These are phyloP conservation scores for Camellia sinensis DNA, from an alignment of 148 eudicot species.

Conservation along the genomic window DNA sequence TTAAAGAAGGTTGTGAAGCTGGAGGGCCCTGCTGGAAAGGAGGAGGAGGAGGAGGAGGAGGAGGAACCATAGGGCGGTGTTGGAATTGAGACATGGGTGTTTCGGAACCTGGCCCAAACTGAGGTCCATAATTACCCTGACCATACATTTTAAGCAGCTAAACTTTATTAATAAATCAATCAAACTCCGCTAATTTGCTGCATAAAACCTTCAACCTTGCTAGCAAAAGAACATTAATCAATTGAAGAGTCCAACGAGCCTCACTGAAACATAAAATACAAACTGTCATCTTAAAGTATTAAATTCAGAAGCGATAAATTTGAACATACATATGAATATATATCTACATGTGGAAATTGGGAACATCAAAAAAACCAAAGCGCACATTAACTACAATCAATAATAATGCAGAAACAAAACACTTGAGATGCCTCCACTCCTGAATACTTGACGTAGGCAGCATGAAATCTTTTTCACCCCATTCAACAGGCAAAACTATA, in stretches of 20 bases:
- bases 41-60: constrained; percentile 34
- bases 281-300: not conserved
- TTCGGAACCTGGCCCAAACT: constrained; percentile 54
- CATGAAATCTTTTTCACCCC: not conserved
- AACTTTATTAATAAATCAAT: not conserved
- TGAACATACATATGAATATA: not conserved
- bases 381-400: not conserved
- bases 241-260: not conserved
- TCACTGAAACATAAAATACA: constrained; percentile 20
- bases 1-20: constrained; percentile 26
- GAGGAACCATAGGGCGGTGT: constrained; percentile 39
- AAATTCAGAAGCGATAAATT: not conserved
- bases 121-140: constrained; percentile 57
- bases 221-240: too few relatives aligned
- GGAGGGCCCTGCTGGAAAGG: constrained; percentile 43
- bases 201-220: not conserved
- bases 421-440: not conserved
- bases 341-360: not conserved
- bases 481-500: not conserved
- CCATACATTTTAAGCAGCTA: constrained; percentile 54
- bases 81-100: constrained; percentile 44
- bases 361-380: not conserved
- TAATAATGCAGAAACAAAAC: constrained; percentile 1
- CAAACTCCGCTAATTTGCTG: not conserved
- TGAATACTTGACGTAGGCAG: not conserved